phyloP scores from a whole-genome alignment of 768 basidiomycete genomes.

The Leccinum subgranulosum region DNA sequence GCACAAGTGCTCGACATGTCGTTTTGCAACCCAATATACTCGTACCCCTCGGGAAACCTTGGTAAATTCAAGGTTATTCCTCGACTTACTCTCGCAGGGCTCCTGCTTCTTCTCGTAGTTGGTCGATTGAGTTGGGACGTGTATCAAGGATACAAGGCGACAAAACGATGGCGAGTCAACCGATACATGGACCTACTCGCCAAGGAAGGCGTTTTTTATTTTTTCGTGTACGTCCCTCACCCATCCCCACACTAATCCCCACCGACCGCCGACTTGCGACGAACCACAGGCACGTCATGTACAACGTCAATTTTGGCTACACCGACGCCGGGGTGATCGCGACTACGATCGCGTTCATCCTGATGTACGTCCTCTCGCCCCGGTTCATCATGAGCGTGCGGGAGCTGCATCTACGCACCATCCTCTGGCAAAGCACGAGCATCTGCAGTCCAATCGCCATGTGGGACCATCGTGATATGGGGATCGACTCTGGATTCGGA shows the following conservation, averaged over 20 bases:
- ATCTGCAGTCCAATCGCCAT: neutral
- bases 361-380: constrained; percentile 11
- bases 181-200: constrained; percentile 12
- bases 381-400: constrained; percentile 21
- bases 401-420: neutral
- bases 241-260: no score
- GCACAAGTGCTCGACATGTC: constrained; percentile 14
- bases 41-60: neutral
- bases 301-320: constrained; percentile 9
- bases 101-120: constrained; percentile 11
- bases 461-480: neutral
- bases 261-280: neutral
- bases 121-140: constrained; percentile 4
- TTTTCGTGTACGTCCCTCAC: constrained; percentile 11
- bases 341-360: neutral
- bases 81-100: constrained; percentile 7
- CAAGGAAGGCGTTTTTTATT: constrained; percentile 18
- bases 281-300: constrained; percentile 11
- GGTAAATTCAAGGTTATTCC: constrained; percentile 12
- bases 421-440: neutral
- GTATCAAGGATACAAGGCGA: constrained; percentile 8
- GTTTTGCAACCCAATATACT: constrained; percentile 6
- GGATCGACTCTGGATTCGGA: constrained; percentile 17
- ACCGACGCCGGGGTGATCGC: neutral
- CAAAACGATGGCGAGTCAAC: constrained; percentile 9